Conservation (phyloP, 768 basidiomycete species). For the Pulveroboletus sp. region DNA sequence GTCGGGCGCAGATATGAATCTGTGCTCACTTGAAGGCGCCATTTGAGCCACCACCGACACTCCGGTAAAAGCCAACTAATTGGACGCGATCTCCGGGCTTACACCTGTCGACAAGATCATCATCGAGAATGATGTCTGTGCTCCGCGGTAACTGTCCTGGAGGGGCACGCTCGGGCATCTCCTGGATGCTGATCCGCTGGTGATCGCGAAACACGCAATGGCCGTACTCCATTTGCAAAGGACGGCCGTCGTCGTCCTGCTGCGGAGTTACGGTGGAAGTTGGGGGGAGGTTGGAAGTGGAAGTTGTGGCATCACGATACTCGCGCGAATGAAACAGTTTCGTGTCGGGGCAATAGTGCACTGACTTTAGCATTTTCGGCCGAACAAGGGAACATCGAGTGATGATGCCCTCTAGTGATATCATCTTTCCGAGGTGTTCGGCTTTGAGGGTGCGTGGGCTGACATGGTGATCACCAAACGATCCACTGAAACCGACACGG, state of each 20-base stretch:
- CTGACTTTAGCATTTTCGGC: constrained; percentile 96
- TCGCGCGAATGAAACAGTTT: constrained; percentile 77
- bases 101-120: constrained; percentile 94
- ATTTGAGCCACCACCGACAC: constrained; percentile 83
- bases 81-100: constrained; percentile 98
- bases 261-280: constrained; percentile 85
- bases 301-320: constrained; percentile 90
- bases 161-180: constrained; percentile 98
- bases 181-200: constrained; percentile 96
- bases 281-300: constrained; percentile 80
- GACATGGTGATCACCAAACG: constrained; percentile 97
- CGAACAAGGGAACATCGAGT: constrained; percentile 97
- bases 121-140: constrained; percentile 93
- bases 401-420: constrained; percentile 96
- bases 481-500: constrained; percentile 89
- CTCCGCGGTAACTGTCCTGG: constrained; percentile 95
- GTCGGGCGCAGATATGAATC: constrained; percentile 8
- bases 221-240: constrained; percentile 89
- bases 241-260: constrained; percentile 84
- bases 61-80: constrained; percentile 91
- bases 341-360: constrained; percentile 93
- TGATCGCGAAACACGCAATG: constrained; percentile 91
- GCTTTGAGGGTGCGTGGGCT: constrained; percentile 89
- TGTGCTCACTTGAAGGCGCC: constrained; percentile 86
- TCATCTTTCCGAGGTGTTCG: constrained; percentile 90